Evolutionary conservation across 2,329 filamentous ascomycete genomes (phyloP).

Genomic region (Fusarium goolgardi): DNA sequence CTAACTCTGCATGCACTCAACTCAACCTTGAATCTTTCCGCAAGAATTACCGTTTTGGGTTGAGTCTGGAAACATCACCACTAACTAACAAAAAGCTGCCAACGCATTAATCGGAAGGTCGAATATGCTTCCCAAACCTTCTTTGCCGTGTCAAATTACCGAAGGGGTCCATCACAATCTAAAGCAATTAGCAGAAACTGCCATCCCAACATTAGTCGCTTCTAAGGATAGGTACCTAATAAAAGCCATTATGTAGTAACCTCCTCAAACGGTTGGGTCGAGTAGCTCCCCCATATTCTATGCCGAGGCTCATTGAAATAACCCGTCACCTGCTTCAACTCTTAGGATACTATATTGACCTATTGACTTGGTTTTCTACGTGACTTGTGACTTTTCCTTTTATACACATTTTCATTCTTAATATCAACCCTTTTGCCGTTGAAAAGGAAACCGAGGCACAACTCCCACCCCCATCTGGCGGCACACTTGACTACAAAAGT

Average conservation of each 20-base stretch:
- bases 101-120: conserved; percentile 8
- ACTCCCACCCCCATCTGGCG: conserved; percentile 9
- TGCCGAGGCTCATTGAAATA: conserved; percentile 28
- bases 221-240: neutral
- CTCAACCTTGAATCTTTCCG: conserved; percentile 24
- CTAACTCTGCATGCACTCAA: conserved; percentile 8
- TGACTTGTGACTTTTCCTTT: neutral
- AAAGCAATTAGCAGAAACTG: conserved; percentile 20
- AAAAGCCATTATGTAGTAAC: neutral
- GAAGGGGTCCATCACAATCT: neutral
- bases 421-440: neutral
- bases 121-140: neutral
- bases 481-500: conserved; percentile 18
- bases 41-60: conserved; percentile 40
- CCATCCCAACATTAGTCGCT: conserved; percentile 12
- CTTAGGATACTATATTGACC: neutral
- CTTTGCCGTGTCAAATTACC: neutral
- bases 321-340: conserved; percentile 9
- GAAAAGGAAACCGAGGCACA: neutral
- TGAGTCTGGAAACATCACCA: conserved; percentile 6
- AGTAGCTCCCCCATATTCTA: neutral
- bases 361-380: neutral
- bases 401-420: neutral
- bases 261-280: neutral
- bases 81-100: neutral